phyloP scores from a whole-genome alignment of 176 grass and related monocot species.

The Sorghum bicolor region DNA sequence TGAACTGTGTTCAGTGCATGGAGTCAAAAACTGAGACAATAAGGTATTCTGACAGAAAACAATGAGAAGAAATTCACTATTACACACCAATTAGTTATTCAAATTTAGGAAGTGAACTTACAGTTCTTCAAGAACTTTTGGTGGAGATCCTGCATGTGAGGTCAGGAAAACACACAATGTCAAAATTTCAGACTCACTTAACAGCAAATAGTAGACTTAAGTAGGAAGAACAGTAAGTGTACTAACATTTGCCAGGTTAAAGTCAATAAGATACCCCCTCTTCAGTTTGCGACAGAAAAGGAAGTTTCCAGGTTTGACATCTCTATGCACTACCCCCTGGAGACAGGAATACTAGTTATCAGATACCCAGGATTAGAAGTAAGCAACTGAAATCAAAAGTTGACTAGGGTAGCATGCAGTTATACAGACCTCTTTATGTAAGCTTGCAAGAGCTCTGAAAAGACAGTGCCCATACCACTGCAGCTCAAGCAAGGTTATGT shows the following conservation, averaged over 20 bases:
- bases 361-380: conserved; percentile 9
- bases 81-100: not conserved
- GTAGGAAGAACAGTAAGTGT: not conserved
- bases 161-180: not conserved
- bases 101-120: conserved; percentile 46
- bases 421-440: conserved; percentile 75
- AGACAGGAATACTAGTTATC: conserved; percentile 28
- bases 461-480: conserved; percentile 81
- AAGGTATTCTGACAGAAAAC: conserved; percentile 2
- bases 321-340: conserved; percentile 85
- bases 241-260: conserved; percentile 94
- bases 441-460: conserved; percentile 77
- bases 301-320: conserved; percentile 97
- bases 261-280: conserved; percentile 93
- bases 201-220: conserved; percentile 13
- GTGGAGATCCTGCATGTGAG: conserved; percentile 66
- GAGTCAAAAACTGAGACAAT: not conserved
- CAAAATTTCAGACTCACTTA: conserved; percentile 22
- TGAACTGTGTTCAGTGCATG: not conserved
- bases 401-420: conserved; percentile 18
- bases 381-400: conserved; percentile 6
- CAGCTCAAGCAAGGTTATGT: conserved; percentile 64
- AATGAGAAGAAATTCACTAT: not conserved
- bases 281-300: conserved; percentile 70
- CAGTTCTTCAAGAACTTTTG: conserved; percentile 67